These are phyloP conservation scores for Medicago ruthenica DNA, from an alignment of 306 rosid genomes.

Conservation along the genomic window DNA sequence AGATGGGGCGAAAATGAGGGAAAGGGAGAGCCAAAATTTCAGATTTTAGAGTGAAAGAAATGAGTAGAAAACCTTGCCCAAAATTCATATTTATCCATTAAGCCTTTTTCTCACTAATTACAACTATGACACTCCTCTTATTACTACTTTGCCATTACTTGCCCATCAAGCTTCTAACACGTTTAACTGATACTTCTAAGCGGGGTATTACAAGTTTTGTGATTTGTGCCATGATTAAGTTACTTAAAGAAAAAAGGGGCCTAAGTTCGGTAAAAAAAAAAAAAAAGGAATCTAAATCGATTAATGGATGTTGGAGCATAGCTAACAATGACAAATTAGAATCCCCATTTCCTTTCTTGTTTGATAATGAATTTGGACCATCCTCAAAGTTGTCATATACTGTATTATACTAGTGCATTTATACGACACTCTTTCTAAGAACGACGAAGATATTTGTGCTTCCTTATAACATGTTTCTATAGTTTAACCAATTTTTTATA, in stretches of 20 bases:
- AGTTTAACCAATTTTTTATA: neutral
- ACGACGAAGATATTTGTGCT: neutral
- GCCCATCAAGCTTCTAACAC: too few species aligned
- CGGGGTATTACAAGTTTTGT: too few species aligned
- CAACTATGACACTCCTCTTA: too few species aligned
- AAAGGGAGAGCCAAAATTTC: too few species aligned
- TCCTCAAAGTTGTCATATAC: neutral
- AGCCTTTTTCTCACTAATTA: too few species aligned
- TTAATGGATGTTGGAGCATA: neutral
- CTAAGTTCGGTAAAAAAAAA: neutral
- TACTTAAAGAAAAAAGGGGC: neutral
- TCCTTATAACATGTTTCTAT: neutral
- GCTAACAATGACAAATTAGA: neutral
- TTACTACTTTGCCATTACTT: too few species aligned
- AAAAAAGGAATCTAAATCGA: neutral
- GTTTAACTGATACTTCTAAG: too few species aligned
- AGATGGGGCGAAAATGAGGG: too few species aligned
- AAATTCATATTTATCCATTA: too few species aligned
- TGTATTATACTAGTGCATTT: too few species aligned
- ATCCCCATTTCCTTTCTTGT: neutral
- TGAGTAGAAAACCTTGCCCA: too few species aligned
- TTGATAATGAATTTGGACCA: constrained; percentile 2
- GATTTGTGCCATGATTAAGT: neutral
- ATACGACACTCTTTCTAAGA: neutral
- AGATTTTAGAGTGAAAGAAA: too few species aligned